Percentiles rank a stretch among this genome's conserved stretches.
These are phyloP conservation scores for Aspergillus spinulosporus DNA, from an alignment of 2,329 filamentous ascomycete species.

Conservation along the genomic window DNA sequence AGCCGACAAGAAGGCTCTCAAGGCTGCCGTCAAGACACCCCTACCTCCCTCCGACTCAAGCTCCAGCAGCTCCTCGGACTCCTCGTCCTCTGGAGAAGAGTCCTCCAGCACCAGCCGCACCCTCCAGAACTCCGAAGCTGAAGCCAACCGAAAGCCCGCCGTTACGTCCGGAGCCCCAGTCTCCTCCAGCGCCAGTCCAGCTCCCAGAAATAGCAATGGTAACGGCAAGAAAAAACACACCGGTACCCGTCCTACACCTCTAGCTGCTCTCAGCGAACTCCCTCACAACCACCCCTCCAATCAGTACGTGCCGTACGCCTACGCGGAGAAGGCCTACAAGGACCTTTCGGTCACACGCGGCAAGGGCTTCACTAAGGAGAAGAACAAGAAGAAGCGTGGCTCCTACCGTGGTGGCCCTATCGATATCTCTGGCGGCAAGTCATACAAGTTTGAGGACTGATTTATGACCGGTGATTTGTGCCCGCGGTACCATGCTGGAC, in stretches of 20 bases:
- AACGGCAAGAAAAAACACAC: constrained; percentile 43
- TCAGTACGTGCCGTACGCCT: constrained; percentile 78
- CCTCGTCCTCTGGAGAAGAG: constrained; percentile 30
- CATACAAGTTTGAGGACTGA: constrained; percentile 93
- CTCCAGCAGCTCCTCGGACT: constrained; percentile 27
- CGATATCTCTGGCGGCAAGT: constrained; percentile 77
- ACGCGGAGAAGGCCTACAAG: constrained; percentile 83
- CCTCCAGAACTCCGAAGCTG: constrained; percentile 30
- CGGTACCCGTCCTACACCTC: constrained; percentile 65
- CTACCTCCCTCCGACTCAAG: constrained; percentile 37
- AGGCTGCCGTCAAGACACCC: constrained; percentile 38
- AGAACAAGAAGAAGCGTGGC: constrained; percentile 96
- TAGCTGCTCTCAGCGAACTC: constrained; percentile 72
- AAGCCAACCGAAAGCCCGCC: constrained; percentile 23
- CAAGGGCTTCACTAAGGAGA: constrained; percentile 98
- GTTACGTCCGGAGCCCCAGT: constrained; percentile 30
- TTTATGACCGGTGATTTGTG: background rate
- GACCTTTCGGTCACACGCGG: constrained; percentile 89
- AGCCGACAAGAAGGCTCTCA: constrained; percentile 31
- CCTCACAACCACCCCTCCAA: constrained; percentile 72
- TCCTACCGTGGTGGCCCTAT: constrained; percentile 87
- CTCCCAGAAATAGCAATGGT: constrained; percentile 32
- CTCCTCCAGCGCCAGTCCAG: constrained; percentile 56
- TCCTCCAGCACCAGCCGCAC: constrained; percentile 36
- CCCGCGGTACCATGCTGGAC: constrained; percentile 11